Base-by-base conservation (phyloP, 768 basidiomycete species). In the Bullera alba region DNA sequence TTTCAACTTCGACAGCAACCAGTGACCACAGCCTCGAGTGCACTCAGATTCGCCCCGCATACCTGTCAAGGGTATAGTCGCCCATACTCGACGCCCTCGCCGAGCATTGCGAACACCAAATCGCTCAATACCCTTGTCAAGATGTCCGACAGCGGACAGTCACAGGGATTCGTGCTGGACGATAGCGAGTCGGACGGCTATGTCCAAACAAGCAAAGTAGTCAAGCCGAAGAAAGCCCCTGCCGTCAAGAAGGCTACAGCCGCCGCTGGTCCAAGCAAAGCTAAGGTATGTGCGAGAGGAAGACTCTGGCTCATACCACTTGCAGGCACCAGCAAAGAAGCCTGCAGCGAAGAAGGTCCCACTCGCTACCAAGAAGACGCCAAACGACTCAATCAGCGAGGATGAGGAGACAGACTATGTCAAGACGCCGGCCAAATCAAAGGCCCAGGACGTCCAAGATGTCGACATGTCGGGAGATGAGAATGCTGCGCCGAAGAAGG, bases 401-500 rank as follows among this genome's bases (percentile, higher is more conserved):
- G 57, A 36, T 5, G 56, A 54, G 14, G 41, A 47, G 12, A 54
- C 48, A 14, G 60, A 60, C 28, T 47, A 50, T 25, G 63, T 64
- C 32, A n/a, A n/a, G 17, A 44, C 57, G 3, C 58, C 58, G 79
- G 81, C 56, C 82, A 85, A 63, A 77, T 76, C 29, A 77, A 81
- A 27, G 77, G 77, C 48, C 75, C 76, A 73, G 65, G 30, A 53
- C 36, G 68, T 69, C 4, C 60, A 58, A 5, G 47, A 26, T 2
- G 28, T 46, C 12, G 49, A 63, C 54, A 21, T 56, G 47, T 26
- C 49, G 21, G 68, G 68, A 42, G 58, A 51, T 15, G 56, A 60
- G n/a, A 61, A 67, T 50, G 51, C 59, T 23, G 57, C 60, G 17
- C 46, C 44, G 45, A 53, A 53, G 54, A 42, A 42, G 48, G 45